Evolutionary conservation across 1,284 basidiomycete genomes (phyloP), one percentile per base, ranked within the genome.

Genomic region (Xanthoconium separans): DNA sequence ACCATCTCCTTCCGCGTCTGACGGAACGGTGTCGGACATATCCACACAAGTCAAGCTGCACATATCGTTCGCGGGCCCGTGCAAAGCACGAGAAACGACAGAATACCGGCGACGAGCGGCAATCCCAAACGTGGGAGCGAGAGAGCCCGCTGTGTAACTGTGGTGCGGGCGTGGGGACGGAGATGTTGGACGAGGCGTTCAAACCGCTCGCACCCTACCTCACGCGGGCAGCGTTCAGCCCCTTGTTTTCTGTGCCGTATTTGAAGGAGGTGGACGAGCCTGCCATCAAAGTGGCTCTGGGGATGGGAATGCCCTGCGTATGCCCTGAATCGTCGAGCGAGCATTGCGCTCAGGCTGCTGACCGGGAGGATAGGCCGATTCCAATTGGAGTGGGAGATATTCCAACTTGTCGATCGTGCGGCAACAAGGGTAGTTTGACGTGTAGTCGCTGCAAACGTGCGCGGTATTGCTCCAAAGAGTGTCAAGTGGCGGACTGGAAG

Each of bases 1-100:
- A 74, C 55, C 68, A 74, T 44, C 65, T 82, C 11, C 62, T 84
- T 0, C 79, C 79, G 7, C 71, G 69, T 6, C 58, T 80, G 42
- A 75, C 69, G 1, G 82, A 84, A 58, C 75, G 81, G 3, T 82
- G 79, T 58, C 74, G 83, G 18, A 71, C 68, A 2, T 83, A 81
- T 81, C 57, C 63, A 2, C 82, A 84, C 63, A 66, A 60, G 8
- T 9, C 58, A 10, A 68, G 65, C 20, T 84, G 82, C 65, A 68
- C 72, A 51, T 81, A 81, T 58, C 47, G 56, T 2, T 22, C 22
- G 22, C 22, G 22, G 22, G 27, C 47, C 4, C 18, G 33, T 15
- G 33, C 40, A 6, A 56, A 43, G 27, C 20, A n/a, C 0, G 9
- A 15, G 0, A 52, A 59, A 16, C 20, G 10, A 22, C 22, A 22